Conservation (phyloP, 805 yeast species). For the Candida odintsovae region DNA sequence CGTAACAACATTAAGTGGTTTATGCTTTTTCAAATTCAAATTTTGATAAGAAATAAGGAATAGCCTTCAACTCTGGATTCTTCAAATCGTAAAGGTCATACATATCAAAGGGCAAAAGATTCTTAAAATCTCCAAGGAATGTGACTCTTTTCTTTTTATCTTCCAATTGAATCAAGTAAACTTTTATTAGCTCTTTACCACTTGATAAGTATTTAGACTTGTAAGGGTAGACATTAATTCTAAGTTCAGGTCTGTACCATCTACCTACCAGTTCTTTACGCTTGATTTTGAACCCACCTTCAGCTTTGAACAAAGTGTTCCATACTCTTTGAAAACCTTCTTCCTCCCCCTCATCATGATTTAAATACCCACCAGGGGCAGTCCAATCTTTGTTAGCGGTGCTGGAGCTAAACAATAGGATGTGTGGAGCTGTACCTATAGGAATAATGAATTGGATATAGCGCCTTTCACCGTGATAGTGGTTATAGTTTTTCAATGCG, state of each 20-base stretch:
- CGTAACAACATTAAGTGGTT: background rate
- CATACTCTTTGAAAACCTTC: constrained; percentile 9
- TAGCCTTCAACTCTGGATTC: constrained; percentile 16
- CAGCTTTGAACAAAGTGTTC: constrained; percentile 9
- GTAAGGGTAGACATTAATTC: constrained; percentile 13
- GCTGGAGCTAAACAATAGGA: constrained; percentile 6
- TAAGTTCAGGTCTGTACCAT: constrained; percentile 16
- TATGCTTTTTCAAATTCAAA: constrained; percentile 6
- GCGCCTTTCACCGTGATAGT: constrained; percentile 5
- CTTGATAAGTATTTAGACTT: constrained; percentile 5
- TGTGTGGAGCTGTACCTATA: constrained; percentile 9
- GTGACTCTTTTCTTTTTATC: constrained; percentile 1
- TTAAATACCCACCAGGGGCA: constrained; percentile 13
- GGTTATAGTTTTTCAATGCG: constrained; percentile 4
- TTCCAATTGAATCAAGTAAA: constrained; percentile 7
- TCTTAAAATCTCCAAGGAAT: constrained; percentile 5
- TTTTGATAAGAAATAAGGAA: constrained; percentile 30
- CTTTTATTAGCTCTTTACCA: constrained; percentile 11
- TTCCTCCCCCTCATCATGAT: constrained; percentile 10
- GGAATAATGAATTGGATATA: constrained; percentile 12
- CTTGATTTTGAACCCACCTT: background rate
- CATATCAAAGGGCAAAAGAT: constrained; percentile 5
- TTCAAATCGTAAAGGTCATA: constrained; percentile 11
- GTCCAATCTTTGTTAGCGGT: background rate
- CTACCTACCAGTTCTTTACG: constrained; percentile 5